Conservation (phyloP, 1,284 basidiomycete genomes). For the Apiotrichum sp. region DNA sequence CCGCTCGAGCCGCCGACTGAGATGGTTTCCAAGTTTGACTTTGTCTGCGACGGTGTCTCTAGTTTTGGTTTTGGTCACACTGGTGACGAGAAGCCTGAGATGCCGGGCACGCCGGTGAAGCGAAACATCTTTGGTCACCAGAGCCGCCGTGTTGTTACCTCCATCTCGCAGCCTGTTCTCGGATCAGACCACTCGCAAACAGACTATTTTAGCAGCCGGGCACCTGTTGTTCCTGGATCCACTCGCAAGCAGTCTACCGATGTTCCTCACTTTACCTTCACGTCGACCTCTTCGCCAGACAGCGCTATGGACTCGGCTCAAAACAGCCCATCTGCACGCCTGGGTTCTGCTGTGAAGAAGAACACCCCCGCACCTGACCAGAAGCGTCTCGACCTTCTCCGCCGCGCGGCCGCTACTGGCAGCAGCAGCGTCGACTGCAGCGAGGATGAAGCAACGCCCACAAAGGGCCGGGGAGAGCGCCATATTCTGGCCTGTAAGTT, state of each 20-base stretch:
- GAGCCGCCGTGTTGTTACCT: constrained; percentile 11
- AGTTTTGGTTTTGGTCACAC: constrained; percentile 16
- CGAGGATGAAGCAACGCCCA: constrained; percentile 46
- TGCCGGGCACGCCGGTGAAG: constrained; percentile 49
- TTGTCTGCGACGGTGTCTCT: constrained; percentile 36
- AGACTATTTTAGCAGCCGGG: not conserved
- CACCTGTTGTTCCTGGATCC: constrained; percentile 12
- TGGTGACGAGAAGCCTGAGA: constrained; percentile 33
- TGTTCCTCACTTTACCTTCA: constrained; percentile 33
- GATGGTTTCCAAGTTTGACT: constrained; percentile 33
- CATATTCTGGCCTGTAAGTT: constrained; percentile 8
- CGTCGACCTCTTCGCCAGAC: constrained; percentile 32
- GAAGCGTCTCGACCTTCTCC: constrained; percentile 30
- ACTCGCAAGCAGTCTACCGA: constrained; percentile 5
- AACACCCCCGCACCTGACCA: not conserved
- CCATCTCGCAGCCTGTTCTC: constrained; percentile 12
- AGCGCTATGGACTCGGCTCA: constrained; percentile 45
- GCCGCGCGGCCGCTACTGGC: constrained; percentile 29
- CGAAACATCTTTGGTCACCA: constrained; percentile 31
- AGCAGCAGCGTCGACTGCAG: constrained; percentile 31
- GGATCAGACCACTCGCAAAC: constrained; percentile 4
- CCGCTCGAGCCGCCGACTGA: constrained; percentile 26
- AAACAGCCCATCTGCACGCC: constrained; percentile 33
- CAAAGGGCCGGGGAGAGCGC: constrained; percentile 31
- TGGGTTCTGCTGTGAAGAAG: constrained; percentile 15